Percentiles rank a stretch among this genome's conserved stretches.
Conservation (phyloP, 2,329 filamentous ascomycete genomes). For the Xylariaceae sp. region DNA sequence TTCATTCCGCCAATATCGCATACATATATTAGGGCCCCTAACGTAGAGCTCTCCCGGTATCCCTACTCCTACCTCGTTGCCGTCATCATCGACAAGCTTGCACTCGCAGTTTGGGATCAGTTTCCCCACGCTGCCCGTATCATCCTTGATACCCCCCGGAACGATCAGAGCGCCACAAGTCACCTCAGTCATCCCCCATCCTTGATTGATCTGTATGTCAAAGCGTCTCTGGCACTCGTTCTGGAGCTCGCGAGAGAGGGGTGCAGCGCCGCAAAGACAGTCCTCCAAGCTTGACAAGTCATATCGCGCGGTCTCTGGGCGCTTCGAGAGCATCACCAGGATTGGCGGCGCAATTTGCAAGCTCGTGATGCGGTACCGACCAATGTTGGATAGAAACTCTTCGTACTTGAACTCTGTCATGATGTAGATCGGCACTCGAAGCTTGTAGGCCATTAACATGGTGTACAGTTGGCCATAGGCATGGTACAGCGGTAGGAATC, state of each 20-base stretch:
- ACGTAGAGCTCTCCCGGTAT: neutral
- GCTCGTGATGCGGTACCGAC: neutral
- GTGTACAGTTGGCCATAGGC: conserved; percentile 2
- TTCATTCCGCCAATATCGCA: too few species aligned
- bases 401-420: conserved; percentile 2
- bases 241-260: neutral
- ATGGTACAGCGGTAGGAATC: neutral
- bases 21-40: neutral
- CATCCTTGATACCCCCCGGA: neutral
- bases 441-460: neutral
- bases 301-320: conserved; percentile 1
- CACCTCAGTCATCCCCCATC: too few species aligned
- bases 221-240: conserved; percentile 2
- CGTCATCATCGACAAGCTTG: conserved; percentile 1
- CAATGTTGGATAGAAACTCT: neutral
- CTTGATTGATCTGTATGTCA: too few species aligned
- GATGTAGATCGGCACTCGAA: neutral
- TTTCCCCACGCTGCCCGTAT: neutral
- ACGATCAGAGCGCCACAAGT: too few species aligned
- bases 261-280: neutral
- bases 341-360: conserved; percentile 2
- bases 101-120: neutral
- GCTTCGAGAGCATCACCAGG: conserved; percentile 1
- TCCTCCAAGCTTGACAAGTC: neutral
- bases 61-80: conserved; percentile 1